Base-by-base conservation (phyloP, 2,329 filamentous ascomycete species). In the Drechslerella coelobrocha region DNA sequence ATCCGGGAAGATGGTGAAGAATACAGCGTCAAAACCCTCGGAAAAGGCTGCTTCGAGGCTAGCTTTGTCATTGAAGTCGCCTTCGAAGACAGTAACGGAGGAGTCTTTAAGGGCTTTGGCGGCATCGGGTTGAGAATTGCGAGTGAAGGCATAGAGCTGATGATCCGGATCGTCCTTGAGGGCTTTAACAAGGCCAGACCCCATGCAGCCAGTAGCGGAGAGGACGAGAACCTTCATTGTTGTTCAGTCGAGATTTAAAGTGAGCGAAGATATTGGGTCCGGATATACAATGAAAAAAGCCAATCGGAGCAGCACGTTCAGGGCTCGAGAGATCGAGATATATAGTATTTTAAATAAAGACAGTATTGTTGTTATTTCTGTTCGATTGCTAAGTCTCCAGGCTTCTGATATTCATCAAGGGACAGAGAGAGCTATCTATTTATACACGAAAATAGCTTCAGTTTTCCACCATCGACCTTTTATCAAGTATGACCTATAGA, bases 171-270 rank as follows among this genome's bases (percentile, higher is more conserved):
- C 52, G 12, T 62, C 39, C n/a, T 69, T 69, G 10, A 69, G 47
- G n/a, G 65, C 51, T 19, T 53, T 51, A 45, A 69, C 57, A 5
- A 69, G 47, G 10, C 65, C 65, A 9, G 57, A 57, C 1, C 31
- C 65, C 65, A 69, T 69, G 48, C 65, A 69, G 1, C 65, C 65
- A 3, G 65, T 69, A 19, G 65, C 65, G 12, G 65, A 57, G 12
- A 69, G 65, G 29, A 59, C 26, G 23, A 69, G 65, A 31, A 69
- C 65, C 45, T 69, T 69, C 65, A 69, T 69, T 17, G 24, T n/a
- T n/a, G n/a, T n/a, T n/a, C n/a, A n/a, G n/a, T n/a, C 39, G 17
- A 5, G 4, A 24, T 8, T 37, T 48, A 19, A 19, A 24, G n/a
- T 12, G 19, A 34, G 34, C 9, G 34, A 23, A 7, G 26, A 34